A percentile compares a stretch with the other conserved stretches of the same genome.
phyloP scores from a whole-genome alignment of 257 asterid genomes.

The Datura wrightii region DNA sequence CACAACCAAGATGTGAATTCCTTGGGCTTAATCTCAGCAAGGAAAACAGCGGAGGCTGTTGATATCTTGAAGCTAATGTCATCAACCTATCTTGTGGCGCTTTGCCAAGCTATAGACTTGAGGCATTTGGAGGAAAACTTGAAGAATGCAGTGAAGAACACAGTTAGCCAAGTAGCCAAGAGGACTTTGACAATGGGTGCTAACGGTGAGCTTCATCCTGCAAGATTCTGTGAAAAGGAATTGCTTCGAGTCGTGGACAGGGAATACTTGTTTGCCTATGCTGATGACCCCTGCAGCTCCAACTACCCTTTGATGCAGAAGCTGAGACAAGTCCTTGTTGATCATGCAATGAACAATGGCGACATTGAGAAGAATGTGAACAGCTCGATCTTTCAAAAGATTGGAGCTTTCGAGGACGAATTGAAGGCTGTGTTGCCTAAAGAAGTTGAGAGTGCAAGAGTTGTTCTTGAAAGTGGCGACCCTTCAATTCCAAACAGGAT shows the following conservation, averaged over 20 bases:
- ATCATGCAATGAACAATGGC: slow-evolving; percentile 51
- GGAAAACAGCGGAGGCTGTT: slow-evolving; percentile 55
- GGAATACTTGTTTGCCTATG: slow-evolving; percentile 49
- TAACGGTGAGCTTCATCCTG: slow-evolving; percentile 55
- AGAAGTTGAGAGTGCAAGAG: no score
- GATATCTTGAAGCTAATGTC: slow-evolving; percentile 59
- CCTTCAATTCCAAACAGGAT: slow-evolving; percentile 63
- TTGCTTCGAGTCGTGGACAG: slow-evolving; percentile 53
- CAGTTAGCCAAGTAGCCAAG: slow-evolving; percentile 54
- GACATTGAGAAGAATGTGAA: slow-evolving; percentile 48
- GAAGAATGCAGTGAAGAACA: slow-evolving; percentile 51
- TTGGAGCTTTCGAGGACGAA: slow-evolving; percentile 45
- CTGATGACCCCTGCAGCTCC: slow-evolving; percentile 52
- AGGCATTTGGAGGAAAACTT: slow-evolving; percentile 57
- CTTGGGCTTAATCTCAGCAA: slow-evolving; percentile 52
- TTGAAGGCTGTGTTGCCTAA: no score
- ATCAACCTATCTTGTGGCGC: slow-evolving; percentile 48
- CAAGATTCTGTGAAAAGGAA: slow-evolving; percentile 53
- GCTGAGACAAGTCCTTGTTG: slow-evolving; percentile 53
- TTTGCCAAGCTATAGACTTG: slow-evolving; percentile 55
- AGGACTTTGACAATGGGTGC: slow-evolving; percentile 45
- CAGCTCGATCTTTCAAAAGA: slow-evolving; percentile 55
- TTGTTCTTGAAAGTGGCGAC: slow-evolving; percentile 63
- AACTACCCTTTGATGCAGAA: slow-evolving; percentile 56
- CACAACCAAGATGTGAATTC: slow-evolving; percentile 64